These are phyloP conservation scores for Scenedesmus sp. DNA, from an alignment of 163 green algal species.

Conservation along the genomic window DNA sequence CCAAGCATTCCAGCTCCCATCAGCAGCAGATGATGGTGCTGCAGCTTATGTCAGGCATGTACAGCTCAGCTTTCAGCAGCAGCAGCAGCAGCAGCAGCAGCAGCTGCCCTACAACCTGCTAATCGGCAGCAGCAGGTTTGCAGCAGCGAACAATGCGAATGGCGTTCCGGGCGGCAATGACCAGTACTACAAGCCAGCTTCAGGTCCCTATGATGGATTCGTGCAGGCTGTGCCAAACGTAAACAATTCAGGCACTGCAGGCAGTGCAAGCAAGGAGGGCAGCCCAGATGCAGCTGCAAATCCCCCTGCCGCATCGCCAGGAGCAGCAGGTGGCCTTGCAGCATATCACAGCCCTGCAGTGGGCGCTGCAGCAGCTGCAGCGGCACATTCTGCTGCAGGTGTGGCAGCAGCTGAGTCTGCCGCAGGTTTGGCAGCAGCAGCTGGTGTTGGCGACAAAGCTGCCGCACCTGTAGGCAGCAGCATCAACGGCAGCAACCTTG, in stretches of 20 bases:
- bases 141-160: not conserved
- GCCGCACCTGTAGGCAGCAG: not conserved
- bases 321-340: not conserved
- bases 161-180: not conserved
- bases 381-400: not conserved
- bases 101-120: not conserved
- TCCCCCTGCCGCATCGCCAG: not conserved
- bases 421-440: not conserved
- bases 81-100: not conserved
- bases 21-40: not conserved
- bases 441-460: not conserved
- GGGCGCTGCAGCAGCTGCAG: not conserved
- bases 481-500: not conserved
- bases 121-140: not conserved
- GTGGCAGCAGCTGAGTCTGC: not conserved
- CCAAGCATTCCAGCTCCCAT: not conserved
- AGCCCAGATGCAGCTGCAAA: constrained; percentile 14
- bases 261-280: not conserved
- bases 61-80: constrained; percentile 7
- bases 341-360: not conserved
- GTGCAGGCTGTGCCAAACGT: not conserved
- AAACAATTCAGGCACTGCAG: not conserved
- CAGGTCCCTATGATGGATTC: not conserved
- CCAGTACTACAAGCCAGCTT: not conserved
- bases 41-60: not conserved